These are phyloP conservation scores for Strobilomyces confusus DNA, from an alignment of 768 basidiomycete genomes.

Conservation along the genomic window DNA sequence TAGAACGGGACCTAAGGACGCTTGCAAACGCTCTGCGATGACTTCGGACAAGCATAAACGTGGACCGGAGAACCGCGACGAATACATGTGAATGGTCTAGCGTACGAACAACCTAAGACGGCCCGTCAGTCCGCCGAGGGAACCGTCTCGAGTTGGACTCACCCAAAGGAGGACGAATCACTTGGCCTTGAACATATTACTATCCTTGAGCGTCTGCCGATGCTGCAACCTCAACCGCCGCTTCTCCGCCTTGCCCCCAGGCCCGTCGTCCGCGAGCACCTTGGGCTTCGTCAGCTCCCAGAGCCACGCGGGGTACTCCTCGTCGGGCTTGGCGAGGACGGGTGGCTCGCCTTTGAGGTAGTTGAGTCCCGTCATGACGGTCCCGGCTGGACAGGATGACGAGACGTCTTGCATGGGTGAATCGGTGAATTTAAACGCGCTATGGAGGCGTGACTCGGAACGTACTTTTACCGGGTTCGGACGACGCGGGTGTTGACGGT, in stretches of 20 bases:
- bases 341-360: constrained; percentile 81
- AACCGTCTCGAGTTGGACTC: not conserved
- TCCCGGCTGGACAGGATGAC: constrained; percentile 71
- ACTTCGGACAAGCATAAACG: too few relatives aligned
- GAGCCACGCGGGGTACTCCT: constrained; percentile 85
- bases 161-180: constrained; percentile 26
- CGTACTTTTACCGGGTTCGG: constrained; percentile 21
- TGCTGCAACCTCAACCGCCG: constrained; percentile 56
- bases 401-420: constrained; percentile 6
- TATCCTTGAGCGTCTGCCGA: constrained; percentile 68
- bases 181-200: constrained; percentile 84
- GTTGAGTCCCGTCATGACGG: constrained; percentile 73
- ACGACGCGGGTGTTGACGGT: constrained; percentile 1
- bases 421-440: not conserved
- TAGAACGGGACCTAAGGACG: too few relatives aligned
- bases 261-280: constrained; percentile 64
- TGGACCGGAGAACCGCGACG: too few relatives aligned
- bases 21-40: too few relatives aligned
- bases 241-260: constrained; percentile 63
- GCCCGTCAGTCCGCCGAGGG: too few relatives aligned
- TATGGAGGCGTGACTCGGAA: not conserved
- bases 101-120: too few relatives aligned
- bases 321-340: constrained; percentile 72
- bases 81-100: too few relatives aligned
- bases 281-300: constrained; percentile 72